Evolutionary conservation across 2,329 filamentous ascomycete genomes (phyloP).

Genomic region (Phaeosphaeriaceae sp.): DNA sequence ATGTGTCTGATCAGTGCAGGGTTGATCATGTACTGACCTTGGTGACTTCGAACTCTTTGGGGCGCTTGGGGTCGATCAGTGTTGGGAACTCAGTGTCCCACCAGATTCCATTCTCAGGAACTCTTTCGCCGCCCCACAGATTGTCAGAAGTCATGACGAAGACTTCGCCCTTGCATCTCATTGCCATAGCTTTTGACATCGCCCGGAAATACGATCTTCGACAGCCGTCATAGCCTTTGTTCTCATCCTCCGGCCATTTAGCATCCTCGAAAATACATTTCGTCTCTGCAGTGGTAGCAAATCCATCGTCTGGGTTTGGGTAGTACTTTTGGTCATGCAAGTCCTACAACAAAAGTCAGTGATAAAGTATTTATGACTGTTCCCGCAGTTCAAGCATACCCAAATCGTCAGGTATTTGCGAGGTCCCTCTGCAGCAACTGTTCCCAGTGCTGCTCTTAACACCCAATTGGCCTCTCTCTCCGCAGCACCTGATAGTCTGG

Average conservation of each 20-base stretch:
- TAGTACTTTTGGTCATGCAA: conserved; percentile 11
- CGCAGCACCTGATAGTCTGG: conserved; percentile 3
- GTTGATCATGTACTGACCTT: conserved; percentile 8
- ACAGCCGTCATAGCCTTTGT: conserved; percentile 2
- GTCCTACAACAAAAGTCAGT: conserved; percentile 5
- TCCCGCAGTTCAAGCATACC: background rate
- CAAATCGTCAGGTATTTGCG: conserved; percentile 7
- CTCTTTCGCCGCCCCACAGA: background rate
- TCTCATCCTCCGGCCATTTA: background rate
- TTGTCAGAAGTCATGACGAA: conserved; percentile 10
- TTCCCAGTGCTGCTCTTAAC: conserved; percentile 2
- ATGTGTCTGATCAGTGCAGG: background rate
- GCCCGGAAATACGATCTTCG: conserved; percentile 13
- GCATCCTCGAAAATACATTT: conserved; percentile 7
- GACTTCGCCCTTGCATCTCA: conserved; percentile 9
- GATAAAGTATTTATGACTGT: background rate
- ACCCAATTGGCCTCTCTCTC: conserved; percentile 7
- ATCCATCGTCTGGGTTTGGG: conserved; percentile 3
- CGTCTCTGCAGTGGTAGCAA: conserved; percentile 4
- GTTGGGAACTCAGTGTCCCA: conserved; percentile 15
- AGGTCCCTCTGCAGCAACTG: conserved; percentile 2
- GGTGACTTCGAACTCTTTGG: conserved; percentile 7
- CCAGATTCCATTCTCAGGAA: conserved; percentile 12
- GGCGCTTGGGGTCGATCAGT: conserved; percentile 11
- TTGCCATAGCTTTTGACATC: conserved; percentile 14